These are phyloP conservation scores for Scenedesmus sp. DNA, from an alignment of 163 green algal species.

Conservation along the genomic window DNA sequence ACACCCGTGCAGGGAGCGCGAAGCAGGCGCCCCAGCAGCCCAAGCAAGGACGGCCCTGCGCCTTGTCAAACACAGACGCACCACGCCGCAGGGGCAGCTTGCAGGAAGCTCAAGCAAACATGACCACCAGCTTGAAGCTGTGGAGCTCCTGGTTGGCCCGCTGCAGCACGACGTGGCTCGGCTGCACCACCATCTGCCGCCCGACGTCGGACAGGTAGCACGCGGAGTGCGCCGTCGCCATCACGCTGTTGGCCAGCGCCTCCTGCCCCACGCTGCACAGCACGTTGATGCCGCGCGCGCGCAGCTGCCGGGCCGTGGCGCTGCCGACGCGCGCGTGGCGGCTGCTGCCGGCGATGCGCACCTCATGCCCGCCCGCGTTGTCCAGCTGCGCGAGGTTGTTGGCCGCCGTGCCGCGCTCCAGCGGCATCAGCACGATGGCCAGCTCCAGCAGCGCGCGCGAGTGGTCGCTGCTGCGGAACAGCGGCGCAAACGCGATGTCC, in stretches of 20 bases:
- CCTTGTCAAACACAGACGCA: neutral
- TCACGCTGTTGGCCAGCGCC: constrained; percentile 46
- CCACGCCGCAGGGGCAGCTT: neutral
- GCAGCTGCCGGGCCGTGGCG: constrained; percentile 24
- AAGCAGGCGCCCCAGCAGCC: too few species aligned
- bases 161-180: constrained; percentile 39
- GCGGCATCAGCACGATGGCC: constrained; percentile 19
- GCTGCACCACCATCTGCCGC: constrained; percentile 51
- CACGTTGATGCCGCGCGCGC: constrained; percentile 18
- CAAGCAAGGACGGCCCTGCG: too few species aligned
- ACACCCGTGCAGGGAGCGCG: neutral
- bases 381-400: constrained; percentile 15
- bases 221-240: constrained; percentile 41
- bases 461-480: constrained; percentile 41
- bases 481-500: constrained; percentile 34
- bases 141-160: constrained; percentile 38
- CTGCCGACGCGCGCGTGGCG: constrained; percentile 29
- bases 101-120: neutral
- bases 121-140: constrained; percentile 49
- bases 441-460: constrained; percentile 49
- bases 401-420: constrained; percentile 24
- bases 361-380: constrained; percentile 36
- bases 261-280: constrained; percentile 31
- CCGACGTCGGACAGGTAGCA: constrained; percentile 25
- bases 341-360: constrained; percentile 4